Evolutionary conservation across 371 early-diverging fungal genomes (phyloP), one percentile per base, ranked within the genome.

Genomic region (Mucor piriformis): DNA sequence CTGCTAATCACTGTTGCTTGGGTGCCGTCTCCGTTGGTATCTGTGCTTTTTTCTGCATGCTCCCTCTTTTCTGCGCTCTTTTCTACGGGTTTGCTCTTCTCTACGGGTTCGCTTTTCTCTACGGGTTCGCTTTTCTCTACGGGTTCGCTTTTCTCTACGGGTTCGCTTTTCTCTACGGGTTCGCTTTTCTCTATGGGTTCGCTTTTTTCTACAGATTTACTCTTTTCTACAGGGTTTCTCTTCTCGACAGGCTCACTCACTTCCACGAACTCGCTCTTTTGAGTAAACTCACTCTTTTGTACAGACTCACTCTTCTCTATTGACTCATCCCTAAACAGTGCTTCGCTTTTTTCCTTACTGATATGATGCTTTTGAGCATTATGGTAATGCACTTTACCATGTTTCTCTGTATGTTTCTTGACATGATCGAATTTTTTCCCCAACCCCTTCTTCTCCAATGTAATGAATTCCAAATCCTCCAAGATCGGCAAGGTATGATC

Each of bases 1-100:
- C 48, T 23, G 25, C 29, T 61, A 2, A 61, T 46, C 24, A 33
- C 47, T 27, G 40, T 47, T 23, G 25, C 25, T 43, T 34, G 21
- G 37, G n/a, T 33, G 20, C 13, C 29, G 20, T 34, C 44, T 23
- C 13, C 18, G 1, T 43, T 33, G n/a, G 34, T 46, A 15, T 57
- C 13, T 10, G 20, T 12, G 23, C 8, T 27, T 20, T 43, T 1
- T 43, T 47, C 0, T 29, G 10, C 29, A 34, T 21, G 33, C n/a
- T 47, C 29, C n/a, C n/a, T n/a, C n/a, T n/a, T n/a, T n/a, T n/a
- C n/a, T n/a, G n/a, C n/a, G 13, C n/a, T 37, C 15, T 37, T 37
- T 15, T 37, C 38, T 15, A 15, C n/a, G 13, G 6, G 15, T 15
- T 18, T 10, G 2, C 24, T 52, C 20, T 34, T 33, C 18, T n/a